Base-by-base conservation (phyloP, 75 land plant genomes). In the Cunninghamia lanceolata region DNA sequence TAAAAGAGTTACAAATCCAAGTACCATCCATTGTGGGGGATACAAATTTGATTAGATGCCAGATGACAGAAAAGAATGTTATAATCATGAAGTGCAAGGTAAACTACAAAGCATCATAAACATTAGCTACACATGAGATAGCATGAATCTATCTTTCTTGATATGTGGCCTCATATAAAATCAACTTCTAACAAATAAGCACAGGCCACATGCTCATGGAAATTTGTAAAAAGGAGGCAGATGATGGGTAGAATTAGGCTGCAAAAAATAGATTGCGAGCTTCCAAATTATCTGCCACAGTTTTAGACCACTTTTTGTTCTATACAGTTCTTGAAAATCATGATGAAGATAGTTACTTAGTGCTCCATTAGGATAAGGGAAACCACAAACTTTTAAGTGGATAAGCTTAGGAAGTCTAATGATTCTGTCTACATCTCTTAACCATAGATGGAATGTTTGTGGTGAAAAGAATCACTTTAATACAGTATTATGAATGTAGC, bases 191-290 rank as follows among this genome's bases (percentile, higher is more conserved):
- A 54, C 19, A 17, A 54, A 54, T 54, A 54, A 54, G 25, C 4
- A 54, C 59, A 54, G 3, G 19, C 17, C 21, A 54, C 45, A 89
- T 89, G 52, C 87, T 84, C 53, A 91, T 89, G 39, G 88, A 87
- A 14, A 89, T 89, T 90, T 86, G 78, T 34, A 35, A 30, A 84
- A 50, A 25, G 14, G 21, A 28, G 93, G 97, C 54, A 88, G 88
- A 7, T 86, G 83, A 90, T 32, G 94, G 80, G 68, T 93, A 88
- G 45, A n/a, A 68, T 19, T 6, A 95, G 54, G 92, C n/a, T 30
- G 9, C 32, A 68, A 68, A 35, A 35, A n/a, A n/a, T n/a, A n/a
- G n/a, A 73, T 32, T 34, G 76, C 13, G 36, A 32, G 32, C n/a
- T 73, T 15, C 9, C 34, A 35, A 32, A 32, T 15, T 34, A 7